A percentile compares a stretch with the other conserved stretches of the same genome.
These are phyloP conservation scores for Penicillium sumatraense DNA, from an alignment of 2,329 filamentous ascomycete species.

Conservation along the genomic window DNA sequence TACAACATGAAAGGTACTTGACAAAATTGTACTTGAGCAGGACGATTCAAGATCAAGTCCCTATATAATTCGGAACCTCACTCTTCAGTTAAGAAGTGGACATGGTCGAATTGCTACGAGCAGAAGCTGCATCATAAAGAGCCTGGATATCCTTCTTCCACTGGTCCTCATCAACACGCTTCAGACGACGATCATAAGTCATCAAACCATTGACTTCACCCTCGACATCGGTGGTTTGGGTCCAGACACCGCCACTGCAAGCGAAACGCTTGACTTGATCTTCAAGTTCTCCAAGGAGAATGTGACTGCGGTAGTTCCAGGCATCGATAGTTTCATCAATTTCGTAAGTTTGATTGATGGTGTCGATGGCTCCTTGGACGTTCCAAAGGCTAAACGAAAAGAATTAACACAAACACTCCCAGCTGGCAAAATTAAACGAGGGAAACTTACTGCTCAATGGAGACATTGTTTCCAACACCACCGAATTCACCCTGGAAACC, in stretches of 20 bases:
- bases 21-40: no score
- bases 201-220: conserved; percentile 74
- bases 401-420: not conserved
- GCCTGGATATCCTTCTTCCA: conserved; percentile 66
- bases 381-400: conserved; percentile 65
- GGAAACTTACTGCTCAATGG: conserved; percentile 62
- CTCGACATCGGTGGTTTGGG: conserved; percentile 75
- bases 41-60: no score
- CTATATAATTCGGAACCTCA: not conserved
- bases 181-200: conserved; percentile 68
- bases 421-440: not conserved
- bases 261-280: conserved; percentile 59
- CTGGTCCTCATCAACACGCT: conserved; percentile 58
- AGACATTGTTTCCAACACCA: conserved; percentile 68
- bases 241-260: conserved; percentile 72
- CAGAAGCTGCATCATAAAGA: conserved; percentile 61
- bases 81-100: not conserved
- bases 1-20: no score
- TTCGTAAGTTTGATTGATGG: conserved; percentile 71
- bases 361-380: conserved; percentile 60
- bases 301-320: conserved; percentile 69
- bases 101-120: conserved; percentile 18
- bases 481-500: conserved; percentile 74
- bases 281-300: conserved; percentile 53
- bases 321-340: conserved; percentile 60